Evolutionary conservation across 2,329 filamentous ascomycete species (phyloP), one percentile per base, ranked within the genome.

Genomic region (Xylariales sp.): DNA sequence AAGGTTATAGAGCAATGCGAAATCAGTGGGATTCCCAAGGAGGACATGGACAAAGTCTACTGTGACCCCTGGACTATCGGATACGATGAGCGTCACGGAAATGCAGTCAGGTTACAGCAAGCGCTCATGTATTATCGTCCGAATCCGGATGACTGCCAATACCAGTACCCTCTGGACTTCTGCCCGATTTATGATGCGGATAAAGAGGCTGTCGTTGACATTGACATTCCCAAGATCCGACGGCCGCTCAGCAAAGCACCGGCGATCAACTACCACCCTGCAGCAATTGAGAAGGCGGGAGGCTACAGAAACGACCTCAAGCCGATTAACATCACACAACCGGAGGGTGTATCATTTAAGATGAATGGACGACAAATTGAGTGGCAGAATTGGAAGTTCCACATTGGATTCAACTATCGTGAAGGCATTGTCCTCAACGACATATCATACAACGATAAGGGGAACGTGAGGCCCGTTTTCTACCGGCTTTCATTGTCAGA

Each of bases 21-120:
- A 5, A 76, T 95, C 45, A 77, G 88, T 45, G 90, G 90, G 1
- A 87, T 96, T 46, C 78, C 87, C 10, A 74, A 74, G 43, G 75
- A 86, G 51, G 86, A 95, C 46, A 95, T 96, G 90, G 71, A 93
- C 71, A 95, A 95, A 66, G 87, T 96, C 35, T 95, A 94, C 69
- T 95, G 89, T 63, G 90, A 96, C 60, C 88, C 88, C 9, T 96
- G 90, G 90, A 95, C 90, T 1, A 95, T 96, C 62, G 90, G 90
- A 36, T 95, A 88, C 59, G 90, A 96, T 54, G 87, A 94, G 67
- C 83, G 90, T 32, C 93, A 89, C 55, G 90, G 89, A 47, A 91
- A 69, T 59, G 71, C 71, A 31, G 73, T 88, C 31, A 82, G 90
- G 41, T 77, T 95, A 4, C 90, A 96, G 65, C 90, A 96, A 66